Conservation (phyloP, 805 yeast species). For the Saturnispora diversa region DNA sequence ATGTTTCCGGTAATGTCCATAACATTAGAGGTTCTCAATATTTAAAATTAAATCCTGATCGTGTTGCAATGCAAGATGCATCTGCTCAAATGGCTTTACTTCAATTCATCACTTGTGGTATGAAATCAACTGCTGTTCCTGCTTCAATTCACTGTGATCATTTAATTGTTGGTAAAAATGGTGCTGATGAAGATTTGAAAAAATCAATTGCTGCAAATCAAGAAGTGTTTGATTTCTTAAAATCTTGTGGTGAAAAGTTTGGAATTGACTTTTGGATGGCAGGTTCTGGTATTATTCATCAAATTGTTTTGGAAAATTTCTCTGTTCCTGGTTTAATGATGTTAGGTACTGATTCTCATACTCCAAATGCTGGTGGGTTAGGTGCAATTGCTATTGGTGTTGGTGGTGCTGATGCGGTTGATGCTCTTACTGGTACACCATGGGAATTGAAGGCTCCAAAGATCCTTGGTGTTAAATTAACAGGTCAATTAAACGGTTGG, state of each 20-base stretch:
- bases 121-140: slow-evolving; percentile 87
- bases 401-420: slow-evolving; percentile 99
- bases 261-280: slow-evolving; percentile 99
- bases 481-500: slow-evolving; percentile 92
- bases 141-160: slow-evolving; percentile 97
- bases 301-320: slow-evolving; percentile 91
- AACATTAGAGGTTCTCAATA: slow-evolving; percentile 77
- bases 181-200: slow-evolving; percentile 77
- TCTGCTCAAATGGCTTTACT: slow-evolving; percentile 97
- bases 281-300: slow-evolving; percentile 97
- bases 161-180: slow-evolving; percentile 90
- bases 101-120: slow-evolving; percentile 94
- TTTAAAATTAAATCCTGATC: slow-evolving; percentile 90
- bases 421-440: slow-evolving; percentile 86
- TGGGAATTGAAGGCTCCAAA: slow-evolving; percentile 99
- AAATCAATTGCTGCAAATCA: slow-evolving; percentile 84
- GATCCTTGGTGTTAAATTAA: slow-evolving; percentile 87
- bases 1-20: slow-evolving; percentile 44
- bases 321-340: slow-evolving; percentile 96
- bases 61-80: slow-evolving; percentile 99
- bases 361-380: slow-evolving; percentile 97
- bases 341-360: slow-evolving; percentile 95
- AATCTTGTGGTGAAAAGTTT: slow-evolving; percentile 86
- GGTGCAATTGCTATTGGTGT: slow-evolving; percentile 98
- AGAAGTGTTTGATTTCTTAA: slow-evolving; percentile 90